Base-by-base conservation (phyloP, 208 protist genomes). In the Crithidia expoeki region DNA sequence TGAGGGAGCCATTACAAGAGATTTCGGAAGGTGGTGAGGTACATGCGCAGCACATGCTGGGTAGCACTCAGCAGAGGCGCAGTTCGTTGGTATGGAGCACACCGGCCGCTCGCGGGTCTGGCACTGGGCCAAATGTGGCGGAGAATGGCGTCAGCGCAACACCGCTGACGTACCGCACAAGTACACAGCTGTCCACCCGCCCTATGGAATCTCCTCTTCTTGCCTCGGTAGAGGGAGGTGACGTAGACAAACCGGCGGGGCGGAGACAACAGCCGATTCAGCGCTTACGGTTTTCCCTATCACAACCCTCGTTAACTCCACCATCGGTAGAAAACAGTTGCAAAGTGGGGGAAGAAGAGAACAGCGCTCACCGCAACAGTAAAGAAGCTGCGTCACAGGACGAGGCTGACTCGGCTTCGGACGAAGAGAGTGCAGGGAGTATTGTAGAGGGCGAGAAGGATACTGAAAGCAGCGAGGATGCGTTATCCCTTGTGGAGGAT, bases 41-140 rank as follows among this genome's bases (percentile, higher is more conserved):
- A 5, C 9, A 57, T 12, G 51, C 2, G 28, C 51, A 57, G 28
- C 9, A 14, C 16, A 17, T 2, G 21, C 27, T 10, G 1, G 3
- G 34, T 16, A 51, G 36, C 27, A 12, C 46, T 16, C 72, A 23
- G 34, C 63, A 68, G 64, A 63, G 64, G 2, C 72, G 72, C 56
- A 67, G 72, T 25, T 77, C 72, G 4, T 57, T 77, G 2, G 72
- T 77, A 16, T 77, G 72, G 72, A 77, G 64, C 57, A 77, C 72
- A 34, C 72, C 72, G 0, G 32, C 33, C 16, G 36, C 63, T 2
- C 72, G 72, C 2, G 72, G 72, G 25, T 59, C 64, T 1, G 72
- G 30, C 1, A 30, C 7, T 36, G 64, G 46, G 2, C 47, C 42
- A 14, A 49, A 38, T 21, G n/a, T 66, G 4, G 27, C 27, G n/a